Evolutionary conservation across 805 yeast genomes (phyloP), one percentile per base, ranked within the genome.

Genomic region (Hanseniaspora meyeri): DNA sequence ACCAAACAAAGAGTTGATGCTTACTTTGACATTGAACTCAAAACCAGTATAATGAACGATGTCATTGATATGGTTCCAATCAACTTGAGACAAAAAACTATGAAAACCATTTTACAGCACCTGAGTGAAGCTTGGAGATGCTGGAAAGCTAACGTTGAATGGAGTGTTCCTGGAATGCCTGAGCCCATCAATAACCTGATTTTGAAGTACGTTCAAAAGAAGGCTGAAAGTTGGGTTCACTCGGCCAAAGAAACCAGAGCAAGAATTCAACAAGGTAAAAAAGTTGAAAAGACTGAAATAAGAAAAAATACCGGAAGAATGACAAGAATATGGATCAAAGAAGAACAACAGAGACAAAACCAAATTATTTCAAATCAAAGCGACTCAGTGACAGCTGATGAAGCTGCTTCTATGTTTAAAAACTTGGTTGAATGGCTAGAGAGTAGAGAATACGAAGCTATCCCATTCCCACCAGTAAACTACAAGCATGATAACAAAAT

Each of bases 101-200:
- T 96, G 1, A 85, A 85, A 63, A 82, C 95, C 0, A 85, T 93
- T 54, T 69, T 93, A 49, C 97, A 93, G 64, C 99, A 93, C 69
- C 74, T 93, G 58, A 86, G 95, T 65, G 98, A 93, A 68, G 98
- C 98, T 0, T 93, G 99, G 99, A 75, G 98, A 67, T 93, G 97
- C 68, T 93, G 99, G 99, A 93, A 93, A 68, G 98, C 98, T 2
- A 91, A 93, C 65, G 85, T 93, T 58, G 96, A 97, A 0, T 93
- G 97, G 97, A 82, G 87, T 62, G 97, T 93, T 16, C 95, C 96
- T 0, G 97, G 97, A 0, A 74, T 93, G 70, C 98, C 99, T 1
- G 85, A 78, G 54, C 97, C 97, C 0, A 80, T 93, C 29, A 93
- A 83, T 61, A 79, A 80, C 46, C 87, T 93, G 40, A 90, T 93